Base-by-base conservation (phyloP, 192 early-diverging fungal species). In the Backusella westeae region DNA sequence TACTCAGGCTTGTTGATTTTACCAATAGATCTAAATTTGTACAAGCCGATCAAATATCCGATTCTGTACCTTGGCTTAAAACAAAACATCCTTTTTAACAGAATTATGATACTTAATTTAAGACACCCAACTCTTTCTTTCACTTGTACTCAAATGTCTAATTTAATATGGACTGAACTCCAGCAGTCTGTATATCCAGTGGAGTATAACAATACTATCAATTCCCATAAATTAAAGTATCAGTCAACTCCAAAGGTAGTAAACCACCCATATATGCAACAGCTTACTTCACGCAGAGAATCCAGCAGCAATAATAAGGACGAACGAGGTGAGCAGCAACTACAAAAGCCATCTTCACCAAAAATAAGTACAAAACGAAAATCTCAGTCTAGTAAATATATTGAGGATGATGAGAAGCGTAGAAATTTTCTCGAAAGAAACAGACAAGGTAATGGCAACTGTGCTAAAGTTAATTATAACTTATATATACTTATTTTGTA, bases 341-440 rank as follows among this genome's bases (percentile, higher is more conserved):
- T 19, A 35, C n/a, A 69, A 6, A 39, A 38, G 9, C 4, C 36
- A 69, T 10, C 36, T 21, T 69, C 68, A 39, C 35, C 17, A 38
- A 35, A 23, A 9, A 15, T 17, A 10, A 41, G 10, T 12, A 23
- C 36, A 36, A 69, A 69, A 69, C 39, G 68, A 41, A 69, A 23
- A 41, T n/a, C 68, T 38, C 38, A 35, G 2, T 8, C 38, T 12
- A 38, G 38, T 41, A 69, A 38, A 21, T 38, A 41, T 69, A 38
- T 41, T 12, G 34, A 36, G n/a, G 71, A 84, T 6, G 93, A 93
- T 39, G 91, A 92, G 75, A 93, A 95, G 75, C 81, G 95, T 71
- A 88, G 83, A 71, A 90, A 89, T 71, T 96, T 96, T 81, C 86
- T 97, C 63, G 96, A 97, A 78, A 86, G 95, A 46, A 97, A 97